A percentile compares a stretch with the other conserved stretches of the same genome.
Conservation (phyloP, 2,329 filamentous ascomycete genomes). For the Arachnomyces sp. region DNA sequence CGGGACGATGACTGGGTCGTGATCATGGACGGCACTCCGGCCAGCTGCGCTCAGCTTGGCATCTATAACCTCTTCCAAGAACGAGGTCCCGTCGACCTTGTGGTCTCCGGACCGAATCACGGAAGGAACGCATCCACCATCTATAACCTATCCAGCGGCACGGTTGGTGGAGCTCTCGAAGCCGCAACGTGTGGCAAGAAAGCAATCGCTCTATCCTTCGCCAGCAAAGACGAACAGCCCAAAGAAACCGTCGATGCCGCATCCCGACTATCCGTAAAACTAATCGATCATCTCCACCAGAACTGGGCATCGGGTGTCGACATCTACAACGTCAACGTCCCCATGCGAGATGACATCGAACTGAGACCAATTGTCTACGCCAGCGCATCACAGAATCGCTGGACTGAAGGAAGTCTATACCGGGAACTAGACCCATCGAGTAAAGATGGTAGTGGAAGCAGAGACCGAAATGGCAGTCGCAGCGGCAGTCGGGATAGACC, state of each 20-base stretch:
- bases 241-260: constrained; percentile 66
- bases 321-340: constrained; percentile 80
- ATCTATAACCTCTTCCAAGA: constrained; percentile 67
- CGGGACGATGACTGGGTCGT: constrained; percentile 60
- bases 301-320: constrained; percentile 68
- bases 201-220: constrained; percentile 74
- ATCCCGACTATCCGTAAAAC: constrained; percentile 59
- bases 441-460: constrained; percentile 51
- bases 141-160: constrained; percentile 67
- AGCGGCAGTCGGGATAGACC: constrained; percentile 9
- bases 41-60: constrained; percentile 69
- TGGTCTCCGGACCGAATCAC: constrained; percentile 71
- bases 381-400: constrained; percentile 77
- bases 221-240: constrained; percentile 73
- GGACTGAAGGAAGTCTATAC: constrained; percentile 71
- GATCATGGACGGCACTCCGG: constrained; percentile 67
- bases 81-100: constrained; percentile 61
- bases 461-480: constrained; percentile 28
- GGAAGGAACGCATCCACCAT: constrained; percentile 71
- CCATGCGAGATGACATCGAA: constrained; percentile 66
- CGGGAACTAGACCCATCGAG: constrained; percentile 59
- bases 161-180: constrained; percentile 67
- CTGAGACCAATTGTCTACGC: constrained; percentile 65
- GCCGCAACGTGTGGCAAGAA: constrained; percentile 60
- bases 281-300: constrained; percentile 66